These are phyloP conservation scores for slime mould (Dictyostelium discoideum) DNA, from an alignment of 78 protist genomes.

Conservation along the genomic window DNA sequence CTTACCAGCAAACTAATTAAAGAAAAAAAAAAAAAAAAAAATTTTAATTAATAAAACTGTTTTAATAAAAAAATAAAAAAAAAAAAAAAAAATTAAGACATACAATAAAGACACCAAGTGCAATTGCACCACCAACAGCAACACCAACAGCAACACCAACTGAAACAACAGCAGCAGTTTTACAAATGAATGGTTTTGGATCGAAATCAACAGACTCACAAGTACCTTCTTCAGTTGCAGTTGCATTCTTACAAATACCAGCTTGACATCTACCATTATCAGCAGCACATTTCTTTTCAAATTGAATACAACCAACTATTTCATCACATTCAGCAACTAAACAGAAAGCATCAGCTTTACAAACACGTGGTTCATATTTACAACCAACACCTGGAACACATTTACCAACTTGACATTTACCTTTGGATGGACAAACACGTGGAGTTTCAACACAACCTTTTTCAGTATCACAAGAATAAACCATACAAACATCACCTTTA, in stretches of 20 bases:
- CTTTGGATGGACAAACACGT: constrained; percentile 28
- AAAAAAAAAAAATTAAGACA: background rate
- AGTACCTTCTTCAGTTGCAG: background rate
- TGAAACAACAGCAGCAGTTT: constrained; percentile 15
- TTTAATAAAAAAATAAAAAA: too few relatives aligned
- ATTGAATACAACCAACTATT: constrained; percentile 10
- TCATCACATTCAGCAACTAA: constrained; percentile 21
- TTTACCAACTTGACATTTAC: constrained; percentile 37
- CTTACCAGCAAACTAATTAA: constrained; percentile 1
- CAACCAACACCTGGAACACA: constrained; percentile 23
- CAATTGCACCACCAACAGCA: constrained; percentile 40
- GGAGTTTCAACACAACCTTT: background rate
- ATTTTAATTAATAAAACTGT: too few relatives aligned
- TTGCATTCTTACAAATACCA: constrained; percentile 4
- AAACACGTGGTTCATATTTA: background rate
- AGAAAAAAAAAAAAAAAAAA: background rate
- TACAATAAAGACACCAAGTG: background rate
- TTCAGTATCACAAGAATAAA: constrained; percentile 17
- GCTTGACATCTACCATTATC: constrained; percentile 29
- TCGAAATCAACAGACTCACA: constrained; percentile 4
- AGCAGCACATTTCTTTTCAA: constrained; percentile 3
- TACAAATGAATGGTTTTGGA: constrained; percentile 35
- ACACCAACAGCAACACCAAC: constrained; percentile 40
- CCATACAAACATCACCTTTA: background rate
- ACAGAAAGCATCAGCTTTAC: constrained; percentile 15